Base-by-base conservation (phyloP, 257 asterid genomes). In the Cruciata laevipes region DNA sequence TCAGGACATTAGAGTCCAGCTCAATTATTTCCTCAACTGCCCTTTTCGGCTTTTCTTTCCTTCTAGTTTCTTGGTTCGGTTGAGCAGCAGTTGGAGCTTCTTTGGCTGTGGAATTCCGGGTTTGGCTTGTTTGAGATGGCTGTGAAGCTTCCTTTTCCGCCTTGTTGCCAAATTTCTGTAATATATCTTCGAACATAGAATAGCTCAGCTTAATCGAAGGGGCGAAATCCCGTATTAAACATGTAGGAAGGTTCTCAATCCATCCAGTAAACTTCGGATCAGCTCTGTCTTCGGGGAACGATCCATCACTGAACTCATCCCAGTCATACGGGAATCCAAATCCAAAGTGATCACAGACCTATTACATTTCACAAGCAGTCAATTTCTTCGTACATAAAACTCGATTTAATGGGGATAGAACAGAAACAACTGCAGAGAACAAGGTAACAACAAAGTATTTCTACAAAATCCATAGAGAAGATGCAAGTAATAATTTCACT, bases 241-340 rank as follows among this genome's bases (percentile, higher is more conserved):
- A 38, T 37, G 66, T 67, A 12, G 79, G 78, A 57, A 71, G 81
- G 30, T 73, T 74, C 59, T 71, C 79, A 30, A 70, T 25, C 42
- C 65, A 56, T 33, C 72, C 80, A 72, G 70, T 59, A 55, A 78
- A 76, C 55, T 69, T 72, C 38, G 69, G 37, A 13, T 32, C 25
- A 52, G 56, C 56, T 72, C 76, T 56, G 65, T 79, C 82, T 79
- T 74, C 77, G 31, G 51, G 57, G 71, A 66, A 76, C 58, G 82
- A 78, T 37, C 55, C 61, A 37, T 75, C 66, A 65, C 81, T 66
- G 67, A 62, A 81, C 37, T 88, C 87, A 77, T 85, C 90, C 97
- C 93, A 90, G 79, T 84, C 69, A 71, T 81, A 78, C 5, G 96
- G 96, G 76, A 88, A 88, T 71, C 95, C 96, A 75, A 81, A 62